Base-by-base conservation (phyloP, 805 yeast species). In the Starmerella kuoi region DNA sequence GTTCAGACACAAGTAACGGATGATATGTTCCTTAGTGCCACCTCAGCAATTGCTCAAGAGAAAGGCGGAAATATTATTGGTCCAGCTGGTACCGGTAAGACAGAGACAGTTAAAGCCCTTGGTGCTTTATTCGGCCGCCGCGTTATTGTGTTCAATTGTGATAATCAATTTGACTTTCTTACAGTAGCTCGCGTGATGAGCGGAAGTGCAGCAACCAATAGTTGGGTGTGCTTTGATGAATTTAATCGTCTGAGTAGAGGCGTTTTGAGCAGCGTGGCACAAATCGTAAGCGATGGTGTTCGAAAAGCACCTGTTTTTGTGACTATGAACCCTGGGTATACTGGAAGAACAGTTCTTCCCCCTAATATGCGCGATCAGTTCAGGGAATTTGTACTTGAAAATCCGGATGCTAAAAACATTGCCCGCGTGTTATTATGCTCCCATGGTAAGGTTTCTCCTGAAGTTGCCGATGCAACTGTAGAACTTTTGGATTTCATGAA, bases 41-140 rank as follows among this genome's bases (percentile, higher is more conserved):
- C 81, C 0, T 80, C 78, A 46, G 87, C 96, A 0, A 57, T 86
- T 15, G 70, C 73, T 26, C 84, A 77, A 51, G 71, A 70, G 27
- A 64, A 76, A 7, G 97, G 97, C n/a, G 94, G 94, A 0, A 79
- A 94, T 1, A 79, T 94, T 1, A 76, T 80, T 59, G 97, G 97
- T 0, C 96, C 97, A 1, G 95, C 97, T 2, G 97, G 97, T 32
- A 88, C 97, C 0, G 97, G 97, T 50, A 88, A 88, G 56, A 88
- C 97, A 0, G 97, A 88, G 57, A 71, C 94, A 0, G 70, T 88
- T 21, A 88, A 88, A 57, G 82, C 94, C 0, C 63, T 87, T 24
- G 95, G 91, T 1, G 75, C 75, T 32, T 74, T 74, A 30, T 62
- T 88, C 6, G 97, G 97, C 6, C 69, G 75, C 44, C 73, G 76